phyloP scores from a whole-genome alignment of 805 yeast species.

The Maudiozyma turicensis region DNA sequence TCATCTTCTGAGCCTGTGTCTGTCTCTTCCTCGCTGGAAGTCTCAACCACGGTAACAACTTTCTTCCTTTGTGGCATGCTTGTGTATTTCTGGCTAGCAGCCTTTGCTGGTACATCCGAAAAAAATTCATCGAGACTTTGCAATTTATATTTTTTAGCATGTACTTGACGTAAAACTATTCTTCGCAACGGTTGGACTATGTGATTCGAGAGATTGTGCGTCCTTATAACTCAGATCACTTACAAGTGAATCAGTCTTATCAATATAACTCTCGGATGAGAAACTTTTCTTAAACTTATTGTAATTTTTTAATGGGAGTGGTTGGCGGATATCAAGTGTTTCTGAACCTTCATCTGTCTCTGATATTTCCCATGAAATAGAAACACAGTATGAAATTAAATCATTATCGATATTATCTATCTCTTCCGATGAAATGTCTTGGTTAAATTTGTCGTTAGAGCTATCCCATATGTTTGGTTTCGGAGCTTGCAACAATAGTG shows the following conservation, averaged over 20 bases:
- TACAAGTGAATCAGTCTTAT: neutral
- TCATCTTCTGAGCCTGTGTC: neutral
- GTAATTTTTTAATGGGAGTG: constrained; percentile 34
- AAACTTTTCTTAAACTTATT: constrained; percentile 27
- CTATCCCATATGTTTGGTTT: constrained; percentile 35
- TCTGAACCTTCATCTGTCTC: constrained; percentile 2
- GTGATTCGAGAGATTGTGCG: neutral
- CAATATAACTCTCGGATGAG: constrained; percentile 19
- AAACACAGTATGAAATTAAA: constrained; percentile 5
- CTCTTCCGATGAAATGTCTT: neutral
- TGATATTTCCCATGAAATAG: constrained; percentile 15
- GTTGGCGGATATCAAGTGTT: constrained; percentile 28
- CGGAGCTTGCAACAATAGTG: constrained; percentile 65
- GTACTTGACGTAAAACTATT: constrained; percentile 12
- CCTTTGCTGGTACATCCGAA: constrained; percentile 34
- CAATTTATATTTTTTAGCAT: constrained; percentile 41
- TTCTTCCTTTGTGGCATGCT: constrained; percentile 5
- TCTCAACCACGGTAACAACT: constrained; percentile 20
- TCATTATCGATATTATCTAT: constrained; percentile 4
- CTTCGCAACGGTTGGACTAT: neutral
- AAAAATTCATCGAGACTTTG: constrained; percentile 87
- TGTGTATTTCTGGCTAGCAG: constrained; percentile 2
- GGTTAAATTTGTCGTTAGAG: neutral
- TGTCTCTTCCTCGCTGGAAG: constrained; percentile 26
- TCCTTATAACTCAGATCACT: too few relatives aligned